Evolutionary conservation across 208 protist species (phyloP).

Genomic region (Leishmania gerbilli): DNA sequence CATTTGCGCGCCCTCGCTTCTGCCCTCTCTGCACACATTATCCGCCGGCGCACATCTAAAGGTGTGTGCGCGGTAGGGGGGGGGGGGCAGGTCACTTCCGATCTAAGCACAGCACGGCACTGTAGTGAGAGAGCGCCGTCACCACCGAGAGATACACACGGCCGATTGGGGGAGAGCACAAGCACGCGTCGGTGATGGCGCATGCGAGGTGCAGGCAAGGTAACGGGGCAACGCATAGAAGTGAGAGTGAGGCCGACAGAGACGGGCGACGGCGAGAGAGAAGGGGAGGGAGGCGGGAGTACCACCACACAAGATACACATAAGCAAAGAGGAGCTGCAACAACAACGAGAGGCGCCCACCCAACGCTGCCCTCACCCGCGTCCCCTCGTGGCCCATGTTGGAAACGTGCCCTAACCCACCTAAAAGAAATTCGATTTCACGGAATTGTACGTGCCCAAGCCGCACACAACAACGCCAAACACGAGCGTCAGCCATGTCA

Average conservation of each 20-base stretch:
- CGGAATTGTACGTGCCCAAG: slow-evolving; percentile 52
- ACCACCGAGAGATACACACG: neutral
- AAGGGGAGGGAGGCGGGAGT: neutral
- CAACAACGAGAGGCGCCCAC: neutral
- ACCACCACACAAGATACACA: neutral
- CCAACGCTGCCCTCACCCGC: neutral
- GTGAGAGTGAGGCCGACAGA: neutral
- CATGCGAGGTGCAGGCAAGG: neutral
- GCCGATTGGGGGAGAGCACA: neutral
- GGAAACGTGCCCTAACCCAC: neutral
- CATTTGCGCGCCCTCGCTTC: neutral
- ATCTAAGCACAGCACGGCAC: neutral
- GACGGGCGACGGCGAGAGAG: neutral
- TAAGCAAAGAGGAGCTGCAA: neutral
- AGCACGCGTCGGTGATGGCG: neutral
- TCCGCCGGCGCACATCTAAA: neutral
- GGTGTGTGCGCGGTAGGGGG: neutral
- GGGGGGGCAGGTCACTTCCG: neutral
- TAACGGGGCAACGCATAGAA: neutral
- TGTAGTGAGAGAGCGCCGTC: neutral
- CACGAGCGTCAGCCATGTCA: slow-evolving; percentile 46
- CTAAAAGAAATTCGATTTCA: slow-evolving; percentile 52
- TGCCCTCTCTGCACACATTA: neutral
- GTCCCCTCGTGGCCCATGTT: neutral
- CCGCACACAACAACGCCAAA: slow-evolving; percentile 55